Evolutionary conservation across 2,329 filamentous ascomycete species (phyloP).

Genomic region (Trichoderma endophyticum): DNA sequence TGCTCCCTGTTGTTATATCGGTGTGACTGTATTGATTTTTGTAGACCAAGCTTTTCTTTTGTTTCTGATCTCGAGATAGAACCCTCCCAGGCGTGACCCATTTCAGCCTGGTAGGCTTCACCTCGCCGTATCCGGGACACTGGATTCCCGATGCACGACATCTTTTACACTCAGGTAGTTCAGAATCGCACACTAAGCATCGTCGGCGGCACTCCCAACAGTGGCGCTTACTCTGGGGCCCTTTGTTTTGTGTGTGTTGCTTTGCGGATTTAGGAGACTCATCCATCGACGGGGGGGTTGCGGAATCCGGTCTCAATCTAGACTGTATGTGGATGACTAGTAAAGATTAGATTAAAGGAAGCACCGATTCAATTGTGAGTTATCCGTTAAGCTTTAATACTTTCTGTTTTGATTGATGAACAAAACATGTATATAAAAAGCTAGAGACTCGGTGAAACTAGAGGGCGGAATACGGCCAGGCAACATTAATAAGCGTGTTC

Average conservation of each 20-base stretch:
- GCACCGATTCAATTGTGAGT: neutral
- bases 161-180: neutral
- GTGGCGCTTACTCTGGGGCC: neutral
- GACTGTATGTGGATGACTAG: rapidly evolving
- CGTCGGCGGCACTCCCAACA: conserved; percentile 2
- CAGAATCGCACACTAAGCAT: neutral
- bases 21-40: neutral
- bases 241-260: neutral
- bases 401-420: neutral
- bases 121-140: neutral
- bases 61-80: neutral
- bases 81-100: conserved; percentile 1
- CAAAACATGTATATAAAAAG: neutral
- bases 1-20: neutral
- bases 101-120: neutral
- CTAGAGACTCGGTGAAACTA: neutral
- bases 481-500: neutral
- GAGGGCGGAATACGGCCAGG: neutral
- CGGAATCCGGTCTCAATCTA: neutral
- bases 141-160: neutral
- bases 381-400: neutral
- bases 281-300: neutral
- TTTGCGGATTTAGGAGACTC: neutral
- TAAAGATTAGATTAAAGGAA: neutral
- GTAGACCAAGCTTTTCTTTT: neutral